These are phyloP conservation scores for Sporobolomyces phaffii DNA, from an alignment of 768 basidiomycete genomes.

Conservation along the genomic window DNA sequence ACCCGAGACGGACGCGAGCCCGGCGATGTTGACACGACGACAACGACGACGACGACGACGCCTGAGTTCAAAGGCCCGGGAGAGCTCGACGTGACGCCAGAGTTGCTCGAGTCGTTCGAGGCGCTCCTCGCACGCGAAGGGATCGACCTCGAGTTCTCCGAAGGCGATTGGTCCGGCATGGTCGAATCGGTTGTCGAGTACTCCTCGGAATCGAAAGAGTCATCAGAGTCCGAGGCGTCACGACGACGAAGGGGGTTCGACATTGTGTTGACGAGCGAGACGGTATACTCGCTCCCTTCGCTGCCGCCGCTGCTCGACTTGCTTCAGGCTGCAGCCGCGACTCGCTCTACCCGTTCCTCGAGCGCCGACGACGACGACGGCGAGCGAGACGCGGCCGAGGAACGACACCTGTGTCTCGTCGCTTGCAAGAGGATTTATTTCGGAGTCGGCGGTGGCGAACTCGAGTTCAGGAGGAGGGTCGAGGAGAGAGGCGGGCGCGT, in stretches of 20 bases:
- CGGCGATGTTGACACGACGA: background rate
- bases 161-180: slow-evolving; percentile 65
- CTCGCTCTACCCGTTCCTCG: too few species aligned
- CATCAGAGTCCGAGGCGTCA: too few species aligned
- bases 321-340: slow-evolving; percentile 20
- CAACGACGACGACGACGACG: slow-evolving; percentile 42
- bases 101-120: slow-evolving; percentile 62
- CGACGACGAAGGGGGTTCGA: slow-evolving; percentile 46
- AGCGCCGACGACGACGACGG: too few species aligned
- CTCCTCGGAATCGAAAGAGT: too few species aligned
- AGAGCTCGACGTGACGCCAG: slow-evolving; percentile 62
- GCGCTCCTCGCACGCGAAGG: slow-evolving; percentile 55
- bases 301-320: slow-evolving; percentile 56
- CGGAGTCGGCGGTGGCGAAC: slow-evolving; percentile 83
- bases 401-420: slow-evolving; percentile 58
- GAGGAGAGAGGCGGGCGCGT: slow-evolving; percentile 52
- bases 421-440: slow-evolving; percentile 91
- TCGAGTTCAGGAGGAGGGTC: slow-evolving; percentile 63
- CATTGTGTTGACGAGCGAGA: slow-evolving; percentile 80
- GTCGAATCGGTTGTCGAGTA: slow-evolving; percentile 17
- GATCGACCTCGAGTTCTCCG: slow-evolving; percentile 66
- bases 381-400: slow-evolving; percentile 10
- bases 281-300: slow-evolving; percentile 70
- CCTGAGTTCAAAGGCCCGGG: slow-evolving; percentile 47
- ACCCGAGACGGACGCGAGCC: background rate